Conservation (phyloP, 768 basidiomycete genomes). For the Scleroderma citrinum region DNA sequence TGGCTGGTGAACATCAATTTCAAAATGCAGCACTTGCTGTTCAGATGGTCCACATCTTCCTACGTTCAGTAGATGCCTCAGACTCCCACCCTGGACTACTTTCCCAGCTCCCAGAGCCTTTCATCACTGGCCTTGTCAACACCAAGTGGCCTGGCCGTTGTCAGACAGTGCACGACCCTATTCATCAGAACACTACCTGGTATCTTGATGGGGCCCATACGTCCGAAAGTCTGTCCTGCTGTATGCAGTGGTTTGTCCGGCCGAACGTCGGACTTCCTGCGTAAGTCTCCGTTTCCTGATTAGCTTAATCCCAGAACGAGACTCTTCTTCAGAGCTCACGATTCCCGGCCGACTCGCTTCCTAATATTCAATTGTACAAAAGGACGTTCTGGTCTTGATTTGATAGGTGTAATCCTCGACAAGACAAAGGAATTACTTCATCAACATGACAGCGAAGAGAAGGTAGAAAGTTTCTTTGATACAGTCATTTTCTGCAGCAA, state of each 20-base stretch:
- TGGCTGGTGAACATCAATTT: conserved; percentile 80
- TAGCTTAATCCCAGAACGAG: conserved; percentile 2
- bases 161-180: conserved; percentile 70
- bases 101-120: conserved; percentile 40
- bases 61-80: conserved; percentile 31
- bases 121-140: conserved; percentile 58
- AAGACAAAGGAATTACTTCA: conserved; percentile 45
- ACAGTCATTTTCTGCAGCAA: conserved; percentile 94
- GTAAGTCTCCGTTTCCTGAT: conserved; percentile 13
- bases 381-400: conserved; percentile 73
- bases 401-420: conserved; percentile 59
- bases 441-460: conserved; percentile 32
- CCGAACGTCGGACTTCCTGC: conserved; percentile 44
- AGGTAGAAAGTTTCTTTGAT: conserved; percentile 56
- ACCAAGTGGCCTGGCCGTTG: conserved; percentile 94
- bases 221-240: conserved; percentile 79
- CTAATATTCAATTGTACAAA: conserved; percentile 94
- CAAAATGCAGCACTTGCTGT: conserved; percentile 88
- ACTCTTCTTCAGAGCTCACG: conserved; percentile 1
- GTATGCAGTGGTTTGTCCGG: conserved; percentile 81
- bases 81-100: conserved; percentile 7
- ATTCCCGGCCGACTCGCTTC: conserved; percentile 39
- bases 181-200: conserved; percentile 57
- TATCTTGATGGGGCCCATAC: conserved; percentile 97
- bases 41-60: conserved; percentile 60